Evolutionary conservation across 306 rosid genomes (phyloP).

Genomic region (Vigna unguiculata): DNA sequence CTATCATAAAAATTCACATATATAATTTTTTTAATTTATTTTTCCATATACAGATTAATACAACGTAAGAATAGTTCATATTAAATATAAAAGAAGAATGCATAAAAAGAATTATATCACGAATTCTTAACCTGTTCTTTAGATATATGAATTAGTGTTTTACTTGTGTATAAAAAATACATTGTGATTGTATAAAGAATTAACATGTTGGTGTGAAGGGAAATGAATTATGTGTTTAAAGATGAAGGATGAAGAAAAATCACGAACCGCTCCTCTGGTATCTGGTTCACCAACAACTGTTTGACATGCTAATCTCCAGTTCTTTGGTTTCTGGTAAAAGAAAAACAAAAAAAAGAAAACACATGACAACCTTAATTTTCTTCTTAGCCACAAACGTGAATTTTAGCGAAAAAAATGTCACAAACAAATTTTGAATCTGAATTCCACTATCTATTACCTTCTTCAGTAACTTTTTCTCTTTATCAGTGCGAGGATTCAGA

Average conservation of each 20-base stretch:
- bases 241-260: conserved; percentile 31
- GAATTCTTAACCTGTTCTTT: too few species aligned
- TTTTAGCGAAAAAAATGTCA: neutral
- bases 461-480: conserved; percentile 77
- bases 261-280: conserved; percentile 78
- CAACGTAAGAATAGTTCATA: too few species aligned
- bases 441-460: conserved; percentile 51
- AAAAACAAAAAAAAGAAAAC: neutral
- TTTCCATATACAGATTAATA: too few species aligned
- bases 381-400: neutral
- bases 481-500: conserved; percentile 77
- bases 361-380: neutral
- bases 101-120: too few species aligned
- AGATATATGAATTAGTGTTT: too few species aligned
- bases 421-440: neutral
- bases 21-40: too few species aligned
- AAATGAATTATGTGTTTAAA: neutral
- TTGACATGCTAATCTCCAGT: conserved; percentile 99
- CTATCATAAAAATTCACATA: too few species aligned
- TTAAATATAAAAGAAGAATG: too few species aligned
- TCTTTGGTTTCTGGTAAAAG: conserved; percentile 81
- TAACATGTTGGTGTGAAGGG: too few species aligned
- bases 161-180: too few species aligned
- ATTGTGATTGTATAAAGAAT: too few species aligned
- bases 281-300: conserved; percentile 77